phyloP scores from a whole-genome alignment of 73 alveolate species.

The Blepharisma stoltei region DNA sequence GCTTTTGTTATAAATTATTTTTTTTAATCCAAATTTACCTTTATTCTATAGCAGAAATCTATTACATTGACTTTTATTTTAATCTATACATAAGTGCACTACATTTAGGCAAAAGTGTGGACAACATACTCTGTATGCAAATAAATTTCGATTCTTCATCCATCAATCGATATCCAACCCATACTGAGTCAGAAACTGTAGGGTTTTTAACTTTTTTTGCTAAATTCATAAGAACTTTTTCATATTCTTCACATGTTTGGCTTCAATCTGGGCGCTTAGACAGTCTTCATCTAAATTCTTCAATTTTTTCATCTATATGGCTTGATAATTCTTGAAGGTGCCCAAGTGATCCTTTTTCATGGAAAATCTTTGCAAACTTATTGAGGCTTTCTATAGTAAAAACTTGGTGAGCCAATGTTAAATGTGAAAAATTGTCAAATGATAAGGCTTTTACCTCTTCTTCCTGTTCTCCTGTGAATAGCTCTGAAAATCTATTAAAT shows the following conservation, averaged over 20 bases:
- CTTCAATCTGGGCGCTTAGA: neutral
- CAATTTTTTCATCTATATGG: neutral
- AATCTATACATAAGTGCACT: no score
- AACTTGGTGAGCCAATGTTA: neutral
- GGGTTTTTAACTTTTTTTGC: neutral
- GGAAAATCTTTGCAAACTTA: neutral
- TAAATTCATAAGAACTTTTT: neutral
- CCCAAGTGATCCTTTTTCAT: neutral
- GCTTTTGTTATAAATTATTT: no score
- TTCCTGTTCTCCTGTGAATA: neutral
- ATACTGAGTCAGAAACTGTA: neutral
- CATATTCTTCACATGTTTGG: neutral
- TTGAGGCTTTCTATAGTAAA: neutral
- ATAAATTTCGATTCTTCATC: constrained; percentile 8
- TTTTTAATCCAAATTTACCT: no score
- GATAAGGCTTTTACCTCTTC: constrained; percentile 3
- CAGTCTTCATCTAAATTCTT: constrained; percentile 20
- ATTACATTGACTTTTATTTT: no score
- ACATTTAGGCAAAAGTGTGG: no score
- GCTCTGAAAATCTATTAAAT: neutral
- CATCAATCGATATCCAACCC: neutral
- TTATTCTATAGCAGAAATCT: no score
- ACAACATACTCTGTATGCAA: neutral
- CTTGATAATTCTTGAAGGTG: neutral
- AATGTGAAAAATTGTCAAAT: constrained; percentile 24